Percentiles rank a stretch among this genome's conserved stretches.
phyloP scores from a whole-genome alignment of 2,329 filamentous ascomycete species.

The Chaetomium strumarium region DNA sequence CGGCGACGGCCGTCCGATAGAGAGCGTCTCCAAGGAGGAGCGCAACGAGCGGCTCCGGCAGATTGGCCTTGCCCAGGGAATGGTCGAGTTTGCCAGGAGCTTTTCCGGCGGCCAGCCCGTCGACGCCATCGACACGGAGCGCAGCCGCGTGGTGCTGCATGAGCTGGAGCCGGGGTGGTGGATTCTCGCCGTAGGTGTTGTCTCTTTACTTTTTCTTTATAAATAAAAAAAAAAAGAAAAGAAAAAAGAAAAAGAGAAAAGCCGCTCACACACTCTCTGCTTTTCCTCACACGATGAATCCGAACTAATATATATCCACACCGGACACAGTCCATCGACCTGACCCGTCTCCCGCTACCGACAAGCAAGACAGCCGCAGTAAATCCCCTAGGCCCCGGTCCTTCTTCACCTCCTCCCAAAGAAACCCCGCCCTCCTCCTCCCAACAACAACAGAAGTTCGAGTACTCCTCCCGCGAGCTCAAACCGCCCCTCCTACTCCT shows the following conservation, averaged over 20 bases:
- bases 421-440: not conserved
- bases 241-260: too few relatives aligned
- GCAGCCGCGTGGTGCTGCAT: constrained; percentile 73
- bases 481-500: constrained; percentile 73
- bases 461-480: constrained; percentile 88
- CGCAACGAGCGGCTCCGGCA: constrained; percentile 84
- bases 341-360: constrained; percentile 66
- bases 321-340: constrained; percentile 62
- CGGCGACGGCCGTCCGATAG: constrained; percentile 35
- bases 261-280: too few relatives aligned
- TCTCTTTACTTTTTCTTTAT: not conserved
- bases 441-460: constrained; percentile 40
- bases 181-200: constrained; percentile 76
- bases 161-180: constrained; percentile 93
- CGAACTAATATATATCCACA: not conserved
- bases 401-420: not conserved
- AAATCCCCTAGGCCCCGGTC: not conserved
- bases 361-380: constrained; percentile 26
- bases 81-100: constrained; percentile 85
- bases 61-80: constrained; percentile 92
- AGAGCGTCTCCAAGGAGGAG: constrained; percentile 52
- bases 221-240: not conserved
- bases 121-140: constrained; percentile 86
- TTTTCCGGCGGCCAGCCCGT: constrained; percentile 75
- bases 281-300: too few relatives aligned